These are phyloP conservation scores for Aspergillus cavernicola DNA, from an alignment of 495 filamentous ascomycete species.

Conservation along the genomic window DNA sequence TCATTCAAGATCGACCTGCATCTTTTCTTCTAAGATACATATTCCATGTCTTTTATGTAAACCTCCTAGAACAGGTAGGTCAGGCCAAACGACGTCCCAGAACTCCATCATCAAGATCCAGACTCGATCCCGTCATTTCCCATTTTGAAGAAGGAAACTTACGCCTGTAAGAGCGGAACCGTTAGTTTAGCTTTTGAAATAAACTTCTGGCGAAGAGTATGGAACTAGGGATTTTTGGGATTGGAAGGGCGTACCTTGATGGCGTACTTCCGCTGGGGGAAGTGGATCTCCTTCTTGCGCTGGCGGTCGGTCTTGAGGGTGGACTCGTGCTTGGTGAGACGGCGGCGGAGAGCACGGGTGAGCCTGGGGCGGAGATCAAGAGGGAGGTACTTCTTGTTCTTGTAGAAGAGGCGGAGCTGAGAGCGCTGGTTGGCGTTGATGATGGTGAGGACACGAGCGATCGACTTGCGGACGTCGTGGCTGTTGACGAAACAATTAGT, in stretches of 20 bases:
- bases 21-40: constrained; percentile 42
- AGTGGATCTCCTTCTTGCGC: constrained; percentile 91
- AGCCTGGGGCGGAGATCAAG: constrained; percentile 96
- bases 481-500: constrained; percentile 46
- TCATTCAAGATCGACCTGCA: constrained; percentile 42
- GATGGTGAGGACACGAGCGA: constrained; percentile 95
- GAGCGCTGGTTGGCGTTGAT: constrained; percentile 98
- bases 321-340: constrained; percentile 85
- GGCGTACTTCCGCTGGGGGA: constrained; percentile 97
- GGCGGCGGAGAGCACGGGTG: constrained; percentile 91
- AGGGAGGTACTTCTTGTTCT: constrained; percentile 97
- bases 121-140: constrained; percentile 26
- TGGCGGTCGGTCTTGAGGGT: constrained; percentile 78
- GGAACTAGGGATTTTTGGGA: too few species aligned
- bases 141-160: constrained; percentile 21
- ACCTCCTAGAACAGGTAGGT: constrained; percentile 27
- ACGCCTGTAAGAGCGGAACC: constrained; percentile 29
- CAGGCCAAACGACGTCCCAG: constrained; percentile 34
- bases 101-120: constrained; percentile 40
- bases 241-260: constrained; percentile 74
- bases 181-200: neutral
- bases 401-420: constrained; percentile 98
- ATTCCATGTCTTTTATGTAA: constrained; percentile 37
- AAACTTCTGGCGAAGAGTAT: too few species aligned
- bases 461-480: constrained; percentile 98